These are phyloP conservation scores for Symmetrospora coprosmae DNA, from an alignment of 768 basidiomycete genomes.

Conservation along the genomic window DNA sequence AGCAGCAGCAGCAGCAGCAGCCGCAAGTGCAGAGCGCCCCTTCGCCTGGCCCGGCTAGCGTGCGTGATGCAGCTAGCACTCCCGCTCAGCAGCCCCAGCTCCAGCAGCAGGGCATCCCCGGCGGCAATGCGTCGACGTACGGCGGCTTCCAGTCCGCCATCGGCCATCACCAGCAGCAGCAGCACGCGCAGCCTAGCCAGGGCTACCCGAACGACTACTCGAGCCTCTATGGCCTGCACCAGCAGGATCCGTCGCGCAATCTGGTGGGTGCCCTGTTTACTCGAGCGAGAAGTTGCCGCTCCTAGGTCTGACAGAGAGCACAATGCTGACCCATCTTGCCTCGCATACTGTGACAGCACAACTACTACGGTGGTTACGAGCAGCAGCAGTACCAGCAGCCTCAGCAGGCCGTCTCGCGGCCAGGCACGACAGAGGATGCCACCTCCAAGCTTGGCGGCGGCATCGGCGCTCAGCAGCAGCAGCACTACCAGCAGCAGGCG, in stretches of 20 bases:
- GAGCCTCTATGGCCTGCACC: not conserved
- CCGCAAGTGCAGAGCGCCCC: not conserved
- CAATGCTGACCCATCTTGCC: not conserved
- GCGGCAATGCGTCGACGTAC: not conserved
- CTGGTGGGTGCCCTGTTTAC: not conserved
- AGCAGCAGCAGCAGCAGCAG: not conserved
- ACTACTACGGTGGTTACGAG: not conserved
- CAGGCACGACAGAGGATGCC: not conserved
- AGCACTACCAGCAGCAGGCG: constrained; percentile 1
- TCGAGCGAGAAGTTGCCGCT: no score
- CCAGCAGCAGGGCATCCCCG: no score
- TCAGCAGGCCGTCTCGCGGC: no score
- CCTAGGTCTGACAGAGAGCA: no score
- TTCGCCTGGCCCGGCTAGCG: not conserved
- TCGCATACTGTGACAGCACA: not conserved
- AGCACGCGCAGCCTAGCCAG: not conserved
- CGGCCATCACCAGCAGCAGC: not conserved
- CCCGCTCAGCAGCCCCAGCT: not conserved
- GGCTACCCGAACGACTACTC: constrained; percentile 6
- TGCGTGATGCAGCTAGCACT: not conserved
- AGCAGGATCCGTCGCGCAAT: not conserved
- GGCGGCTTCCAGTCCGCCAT: not conserved
- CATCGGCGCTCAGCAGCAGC: not conserved
- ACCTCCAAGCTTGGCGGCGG: constrained; percentile 2
- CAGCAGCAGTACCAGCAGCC: constrained; percentile 1